Conservation (phyloP, 768 basidiomycete species). For the Termitomyces sp. region DNA sequence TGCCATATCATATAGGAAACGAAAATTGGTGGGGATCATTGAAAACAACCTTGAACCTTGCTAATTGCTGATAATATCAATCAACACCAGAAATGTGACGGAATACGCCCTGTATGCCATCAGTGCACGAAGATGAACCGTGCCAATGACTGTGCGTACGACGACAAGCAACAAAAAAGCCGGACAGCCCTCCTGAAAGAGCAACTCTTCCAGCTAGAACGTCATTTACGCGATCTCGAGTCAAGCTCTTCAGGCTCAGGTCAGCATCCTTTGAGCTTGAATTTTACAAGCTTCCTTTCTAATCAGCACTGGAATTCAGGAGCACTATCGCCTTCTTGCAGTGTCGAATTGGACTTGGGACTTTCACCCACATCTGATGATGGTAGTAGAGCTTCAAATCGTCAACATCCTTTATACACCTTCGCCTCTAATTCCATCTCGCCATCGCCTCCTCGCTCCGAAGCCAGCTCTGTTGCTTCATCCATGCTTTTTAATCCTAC, state of each 20-base stretch:
- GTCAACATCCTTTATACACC: background rate
- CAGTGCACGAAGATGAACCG: constrained; percentile 54
- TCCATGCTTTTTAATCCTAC: constrained; percentile 3
- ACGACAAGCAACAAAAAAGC: constrained; percentile 55
- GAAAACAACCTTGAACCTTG: background rate
- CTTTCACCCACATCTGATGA: constrained; percentile 1
- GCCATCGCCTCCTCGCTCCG: constrained; percentile 8
- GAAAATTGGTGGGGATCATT: constrained; percentile 33
- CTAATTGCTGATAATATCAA: background rate
- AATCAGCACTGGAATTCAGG: background rate
- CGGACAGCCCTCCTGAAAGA: constrained; percentile 54
- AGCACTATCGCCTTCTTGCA: constrained; percentile 4
- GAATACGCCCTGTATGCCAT: constrained; percentile 46
- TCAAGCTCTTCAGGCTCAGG: constrained; percentile 19
- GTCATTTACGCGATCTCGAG: constrained; percentile 49
- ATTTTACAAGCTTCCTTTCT: background rate
- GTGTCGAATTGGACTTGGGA: constrained; percentile 3
- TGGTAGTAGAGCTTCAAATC: background rate
- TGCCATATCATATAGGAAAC: constrained; percentile 26
- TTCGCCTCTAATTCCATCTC: constrained; percentile 7
- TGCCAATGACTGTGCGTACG: constrained; percentile 48
- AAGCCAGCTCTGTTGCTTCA: background rate
- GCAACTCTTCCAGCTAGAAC: constrained; percentile 48
- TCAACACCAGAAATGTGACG: constrained; percentile 53
- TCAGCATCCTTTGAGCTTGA: background rate